Evolutionary conservation across 2,329 filamentous ascomycete genomes (phyloP).

Genomic region (Aspergillus caelatus): DNA sequence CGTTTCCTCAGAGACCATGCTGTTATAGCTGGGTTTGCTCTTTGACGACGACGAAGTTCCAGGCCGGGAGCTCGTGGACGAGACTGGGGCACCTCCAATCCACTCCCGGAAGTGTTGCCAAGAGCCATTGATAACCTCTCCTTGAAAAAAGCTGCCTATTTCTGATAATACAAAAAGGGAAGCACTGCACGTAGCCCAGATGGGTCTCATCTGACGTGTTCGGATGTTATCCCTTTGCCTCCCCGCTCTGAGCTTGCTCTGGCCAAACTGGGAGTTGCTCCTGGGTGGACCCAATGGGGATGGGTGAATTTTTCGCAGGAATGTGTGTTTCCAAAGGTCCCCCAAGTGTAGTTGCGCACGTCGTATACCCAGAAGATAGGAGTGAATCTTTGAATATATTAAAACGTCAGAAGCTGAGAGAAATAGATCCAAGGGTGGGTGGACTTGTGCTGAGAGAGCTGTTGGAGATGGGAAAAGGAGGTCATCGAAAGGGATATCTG

Average conservation of each 20-base stretch:
- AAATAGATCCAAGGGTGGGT: constrained; percentile 85
- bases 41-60: constrained; percentile 40
- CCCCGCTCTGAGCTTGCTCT: constrained; percentile 62
- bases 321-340: constrained; percentile 82
- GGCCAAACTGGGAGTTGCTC: constrained; percentile 63
- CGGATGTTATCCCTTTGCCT: constrained; percentile 67
- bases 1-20: constrained; percentile 9
- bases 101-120: constrained; percentile 80
- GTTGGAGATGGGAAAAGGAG: constrained; percentile 79
- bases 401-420: constrained; percentile 74
- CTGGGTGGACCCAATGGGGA: constrained; percentile 67
- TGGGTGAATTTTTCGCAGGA: constrained; percentile 75
- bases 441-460: constrained; percentile 69
- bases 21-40: constrained; percentile 12
- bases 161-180: constrained; percentile 89
- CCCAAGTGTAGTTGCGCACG: constrained; percentile 83
- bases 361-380: constrained; percentile 83
- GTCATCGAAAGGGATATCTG: constrained; percentile 66
- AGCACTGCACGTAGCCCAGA: constrained; percentile 89
- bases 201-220: constrained; percentile 70
- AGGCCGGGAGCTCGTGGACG: constrained; percentile 38
- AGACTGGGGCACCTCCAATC: constrained; percentile 56
- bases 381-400: constrained; percentile 80
- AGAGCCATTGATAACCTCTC: constrained; percentile 78
- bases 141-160: constrained; percentile 84